Conservation (phyloP, 2,329 filamentous ascomycete genomes). For the Colletotrichum cereale region DNA sequence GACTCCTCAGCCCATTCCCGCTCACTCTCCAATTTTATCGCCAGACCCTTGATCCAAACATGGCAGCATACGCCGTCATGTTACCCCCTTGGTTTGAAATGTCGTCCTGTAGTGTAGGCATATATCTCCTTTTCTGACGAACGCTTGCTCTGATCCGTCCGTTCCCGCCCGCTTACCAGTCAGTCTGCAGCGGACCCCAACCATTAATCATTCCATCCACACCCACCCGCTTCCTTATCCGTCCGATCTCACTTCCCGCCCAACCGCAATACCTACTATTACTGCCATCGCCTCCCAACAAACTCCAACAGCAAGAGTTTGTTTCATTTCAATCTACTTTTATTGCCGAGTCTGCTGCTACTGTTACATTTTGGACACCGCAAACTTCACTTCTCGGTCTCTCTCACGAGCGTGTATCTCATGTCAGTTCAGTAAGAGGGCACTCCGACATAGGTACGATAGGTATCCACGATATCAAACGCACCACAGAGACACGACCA, state of each 20-base stretch:
- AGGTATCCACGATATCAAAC: conserved; percentile 24
- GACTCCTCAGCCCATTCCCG: conserved; percentile 52
- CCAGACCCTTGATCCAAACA: conserved; percentile 46
- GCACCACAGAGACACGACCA: not conserved
- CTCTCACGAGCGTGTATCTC: not conserved
- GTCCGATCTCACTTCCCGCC: conserved; percentile 7
- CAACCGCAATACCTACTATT: conserved; percentile 4
- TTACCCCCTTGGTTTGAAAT: conserved; percentile 41
- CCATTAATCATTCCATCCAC: conserved; percentile 11
- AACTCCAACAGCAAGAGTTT: not conserved
- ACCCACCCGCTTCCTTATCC: not conserved
- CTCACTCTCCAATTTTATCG: conserved; percentile 52
- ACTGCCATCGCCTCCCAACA: not conserved
- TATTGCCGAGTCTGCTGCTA: conserved; percentile 14
- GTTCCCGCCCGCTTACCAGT: conserved; percentile 20
- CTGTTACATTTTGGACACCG: not conserved
- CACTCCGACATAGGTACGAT: conserved; percentile 1
- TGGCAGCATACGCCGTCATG: conserved; percentile 41
- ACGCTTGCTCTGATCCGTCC: conserved; percentile 34
- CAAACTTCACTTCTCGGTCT: not conserved
- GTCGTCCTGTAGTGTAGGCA: conserved; percentile 34
- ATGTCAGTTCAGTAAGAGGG: not conserved
- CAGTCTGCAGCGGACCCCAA: conserved; percentile 36
- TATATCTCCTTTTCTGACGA: conserved; percentile 31
- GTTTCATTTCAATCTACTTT: conserved; percentile 2